phyloP scores from a whole-genome alignment of 1,284 basidiomycete genomes.

The Rhodotorula sp. region DNA sequence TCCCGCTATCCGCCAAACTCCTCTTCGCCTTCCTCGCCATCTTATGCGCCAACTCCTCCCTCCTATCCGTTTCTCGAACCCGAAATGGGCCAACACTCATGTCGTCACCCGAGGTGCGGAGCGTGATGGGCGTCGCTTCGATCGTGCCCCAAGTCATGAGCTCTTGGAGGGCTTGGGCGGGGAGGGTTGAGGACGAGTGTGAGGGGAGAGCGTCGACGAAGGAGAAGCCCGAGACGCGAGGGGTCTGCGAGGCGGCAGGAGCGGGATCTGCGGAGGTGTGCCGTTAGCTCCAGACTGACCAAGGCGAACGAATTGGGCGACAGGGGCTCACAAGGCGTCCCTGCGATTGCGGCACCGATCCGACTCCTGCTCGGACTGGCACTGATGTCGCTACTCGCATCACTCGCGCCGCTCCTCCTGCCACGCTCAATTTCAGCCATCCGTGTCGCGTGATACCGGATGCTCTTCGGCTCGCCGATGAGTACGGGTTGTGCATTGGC shows the following conservation, averaged over 20 bases:
- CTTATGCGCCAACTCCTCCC: conserved; percentile 73
- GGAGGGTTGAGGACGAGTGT: conserved; percentile 74
- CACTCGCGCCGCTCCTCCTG: not conserved
- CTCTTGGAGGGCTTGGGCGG: conserved; percentile 71
- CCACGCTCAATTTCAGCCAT: conserved; percentile 56
- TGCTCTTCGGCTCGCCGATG: conserved; percentile 61
- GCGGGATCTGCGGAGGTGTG: conserved; percentile 28
- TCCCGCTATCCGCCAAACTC: conserved; percentile 49
- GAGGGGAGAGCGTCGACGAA: conserved; percentile 82
- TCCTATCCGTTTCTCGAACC: conserved; percentile 47
- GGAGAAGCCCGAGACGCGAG: conserved; percentile 62
- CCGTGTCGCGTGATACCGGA: conserved; percentile 76
- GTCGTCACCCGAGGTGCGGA: conserved; percentile 64
- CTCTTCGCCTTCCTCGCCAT: conserved; percentile 61
- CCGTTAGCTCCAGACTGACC: not conserved
- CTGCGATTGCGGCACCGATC: conserved; percentile 82
- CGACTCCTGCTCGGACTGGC: conserved; percentile 70
- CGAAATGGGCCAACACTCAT: conserved; percentile 44
- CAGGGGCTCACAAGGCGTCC: conserved; percentile 56
- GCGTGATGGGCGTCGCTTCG: conserved; percentile 76
- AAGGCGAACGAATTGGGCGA: not conserved
- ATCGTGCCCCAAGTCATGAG: conserved; percentile 93
- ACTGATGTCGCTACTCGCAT: not conserved
- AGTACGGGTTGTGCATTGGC: conserved; percentile 41
- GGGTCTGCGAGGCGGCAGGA: conserved; percentile 42